A percentile compares a stretch with the other conserved stretches of the same genome.
These are phyloP conservation scores for Penicillium egyptiacum DNA, from an alignment of 495 filamentous ascomycete species.

Conservation along the genomic window DNA sequence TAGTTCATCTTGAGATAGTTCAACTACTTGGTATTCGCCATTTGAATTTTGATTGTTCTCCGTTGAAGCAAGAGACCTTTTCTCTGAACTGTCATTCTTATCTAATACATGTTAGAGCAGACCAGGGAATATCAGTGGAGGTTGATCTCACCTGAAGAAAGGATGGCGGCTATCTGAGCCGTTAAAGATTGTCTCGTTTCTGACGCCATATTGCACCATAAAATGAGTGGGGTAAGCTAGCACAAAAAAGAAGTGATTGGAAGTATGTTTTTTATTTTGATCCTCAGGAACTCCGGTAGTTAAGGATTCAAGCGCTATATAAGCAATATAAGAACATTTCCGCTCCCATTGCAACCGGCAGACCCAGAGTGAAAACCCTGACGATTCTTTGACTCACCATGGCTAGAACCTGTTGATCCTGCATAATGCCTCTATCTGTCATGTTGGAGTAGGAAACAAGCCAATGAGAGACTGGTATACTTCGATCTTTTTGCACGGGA, in stretches of 20 bases:
- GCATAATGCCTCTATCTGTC: conserved; percentile 23
- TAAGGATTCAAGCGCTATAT: conserved; percentile 15
- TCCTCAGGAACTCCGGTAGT: neutral
- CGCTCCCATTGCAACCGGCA: conserved; percentile 12
- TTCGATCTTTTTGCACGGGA: conserved; percentile 17
- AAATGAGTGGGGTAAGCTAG: neutral
- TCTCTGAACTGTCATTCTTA: conserved; percentile 8
- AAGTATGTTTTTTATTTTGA: conserved; percentile 8
- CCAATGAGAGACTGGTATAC: conserved; percentile 26
- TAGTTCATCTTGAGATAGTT: conserved; percentile 25
- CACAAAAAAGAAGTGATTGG: neutral
- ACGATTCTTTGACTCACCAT: conserved; percentile 22
- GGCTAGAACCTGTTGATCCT: conserved; percentile 17
- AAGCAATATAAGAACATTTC: conserved; percentile 7
- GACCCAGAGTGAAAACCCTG: conserved; percentile 11
- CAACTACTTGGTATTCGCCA: conserved; percentile 24
- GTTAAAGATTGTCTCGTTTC: conserved; percentile 7
- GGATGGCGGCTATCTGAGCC: conserved; percentile 11
- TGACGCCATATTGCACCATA: conserved; percentile 12
- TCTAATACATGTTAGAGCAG: conserved; percentile 19
- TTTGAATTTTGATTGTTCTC: conserved; percentile 4
- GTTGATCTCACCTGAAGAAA: conserved; percentile 19
- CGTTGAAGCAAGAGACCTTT: conserved; percentile 11
- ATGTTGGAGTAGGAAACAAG: conserved; percentile 15
- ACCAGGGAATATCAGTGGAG: neutral